These are phyloP conservation scores for Beauveria medogensis DNA, from an alignment of 2,329 filamentous ascomycete genomes.

Conservation along the genomic window DNA sequence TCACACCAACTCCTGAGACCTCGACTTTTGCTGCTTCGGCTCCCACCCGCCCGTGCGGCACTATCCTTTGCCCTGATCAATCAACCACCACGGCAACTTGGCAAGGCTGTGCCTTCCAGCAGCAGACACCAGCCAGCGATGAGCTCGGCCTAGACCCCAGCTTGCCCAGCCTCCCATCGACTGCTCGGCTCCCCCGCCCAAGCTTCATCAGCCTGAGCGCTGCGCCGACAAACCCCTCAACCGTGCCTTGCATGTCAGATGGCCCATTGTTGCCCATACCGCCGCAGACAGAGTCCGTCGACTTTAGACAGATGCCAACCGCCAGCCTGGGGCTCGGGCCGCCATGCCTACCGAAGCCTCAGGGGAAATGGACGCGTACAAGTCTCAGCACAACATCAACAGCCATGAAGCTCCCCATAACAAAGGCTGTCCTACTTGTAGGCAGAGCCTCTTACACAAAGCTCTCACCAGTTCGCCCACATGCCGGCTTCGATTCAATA, in stretches of 20 bases:
- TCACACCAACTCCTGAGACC: slow-evolving; percentile 1
- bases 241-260: background rate
- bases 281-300: background rate
- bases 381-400: background rate
- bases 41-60: background rate
- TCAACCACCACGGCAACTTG: background rate
- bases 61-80: background rate
- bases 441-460: background rate
- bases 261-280: background rate
- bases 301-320: background rate
- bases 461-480: background rate
- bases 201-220: background rate
- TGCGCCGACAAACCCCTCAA: background rate
- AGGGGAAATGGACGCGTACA: background rate
- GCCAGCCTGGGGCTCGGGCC: background rate
- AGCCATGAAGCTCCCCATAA: background rate
- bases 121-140: too few species aligned
- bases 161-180: background rate
- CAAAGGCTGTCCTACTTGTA: background rate
- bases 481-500: background rate
- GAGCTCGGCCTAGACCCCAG: too few species aligned
- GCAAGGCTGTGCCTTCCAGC: background rate
- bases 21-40: background rate
- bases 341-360: background rate
- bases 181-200: background rate